phyloP scores from a whole-genome alignment of 202 grass and related monocot species.

The Panicum virgatum region DNA sequence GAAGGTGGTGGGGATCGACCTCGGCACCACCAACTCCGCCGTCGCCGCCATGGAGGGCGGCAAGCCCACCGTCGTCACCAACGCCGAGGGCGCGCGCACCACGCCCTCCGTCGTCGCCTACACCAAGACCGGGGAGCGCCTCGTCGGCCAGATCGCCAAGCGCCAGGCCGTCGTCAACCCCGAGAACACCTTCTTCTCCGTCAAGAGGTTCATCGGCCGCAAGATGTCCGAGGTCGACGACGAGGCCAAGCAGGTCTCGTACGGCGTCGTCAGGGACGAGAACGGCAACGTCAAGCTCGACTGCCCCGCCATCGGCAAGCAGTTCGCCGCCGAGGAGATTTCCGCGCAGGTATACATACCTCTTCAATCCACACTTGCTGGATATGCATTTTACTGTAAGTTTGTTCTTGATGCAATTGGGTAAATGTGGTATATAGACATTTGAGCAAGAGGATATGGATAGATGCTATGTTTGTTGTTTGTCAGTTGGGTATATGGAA shows the following conservation, averaged over 20 bases:
- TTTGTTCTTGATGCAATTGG: not conserved
- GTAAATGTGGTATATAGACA: not conserved
- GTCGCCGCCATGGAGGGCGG: conserved; percentile 96
- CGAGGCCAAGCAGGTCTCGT: conserved; percentile 92
- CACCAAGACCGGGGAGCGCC: conserved; percentile 79
- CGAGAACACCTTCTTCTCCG: conserved; percentile 98
- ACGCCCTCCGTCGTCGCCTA: conserved; percentile 94
- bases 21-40: conserved; percentile 94
- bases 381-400: not conserved
- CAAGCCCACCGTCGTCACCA: conserved; percentile 95
- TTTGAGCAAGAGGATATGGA: not conserved
- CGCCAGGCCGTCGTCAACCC: conserved; percentile 93
- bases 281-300: conserved; percentile 98
- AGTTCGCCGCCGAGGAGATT: conserved; percentile 91
- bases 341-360: conserved; percentile 69
- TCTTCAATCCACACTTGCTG: not conserved
- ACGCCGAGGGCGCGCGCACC: conserved; percentile 89
- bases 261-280: conserved; percentile 72
- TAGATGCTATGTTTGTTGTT: not conserved
- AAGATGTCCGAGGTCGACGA: conserved; percentile 95
- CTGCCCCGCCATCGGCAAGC: conserved; percentile 93
- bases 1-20: conserved; percentile 98
- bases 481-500: not conserved
- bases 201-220: conserved; percentile 90
- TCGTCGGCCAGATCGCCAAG: conserved; percentile 93